Conservation (phyloP, 2,329 filamentous ascomycete genomes). For the Magnaporthiopsis poae region DNA sequence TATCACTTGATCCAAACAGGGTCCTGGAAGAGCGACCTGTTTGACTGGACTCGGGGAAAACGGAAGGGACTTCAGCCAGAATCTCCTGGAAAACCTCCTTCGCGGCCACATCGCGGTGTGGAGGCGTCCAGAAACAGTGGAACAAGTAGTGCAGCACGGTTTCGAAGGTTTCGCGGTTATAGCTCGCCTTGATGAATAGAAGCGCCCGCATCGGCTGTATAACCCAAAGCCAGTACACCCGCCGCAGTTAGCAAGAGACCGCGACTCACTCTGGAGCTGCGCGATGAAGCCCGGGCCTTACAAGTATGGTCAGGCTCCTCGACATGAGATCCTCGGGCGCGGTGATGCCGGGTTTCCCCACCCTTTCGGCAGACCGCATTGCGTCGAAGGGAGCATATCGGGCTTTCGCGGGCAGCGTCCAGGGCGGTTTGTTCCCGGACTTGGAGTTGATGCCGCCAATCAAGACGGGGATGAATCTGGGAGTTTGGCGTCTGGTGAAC, state of each 20-base stretch:
- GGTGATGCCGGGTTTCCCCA: conserved; percentile 27
- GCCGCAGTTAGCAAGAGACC: neutral
- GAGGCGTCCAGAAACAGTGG: conserved; percentile 51
- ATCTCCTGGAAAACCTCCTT: conserved; percentile 39
- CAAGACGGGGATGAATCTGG: conserved; percentile 61
- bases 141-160: conserved; percentile 46
- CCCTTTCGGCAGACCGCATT: conserved; percentile 27
- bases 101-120: conserved; percentile 49
- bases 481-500: neutral
- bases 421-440: conserved; percentile 64
- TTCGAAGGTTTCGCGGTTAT: conserved; percentile 39
- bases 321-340: conserved; percentile 35
- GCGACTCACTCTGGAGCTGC: neutral
- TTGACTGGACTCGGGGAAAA: conserved; percentile 4
- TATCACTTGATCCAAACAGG: conserved; percentile 42
- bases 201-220: conserved; percentile 51
- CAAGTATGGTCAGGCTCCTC: conserved; percentile 33
- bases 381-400: conserved; percentile 39
- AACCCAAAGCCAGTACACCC: neutral
- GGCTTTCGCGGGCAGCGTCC: conserved; percentile 59
- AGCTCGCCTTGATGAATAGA: conserved; percentile 53
- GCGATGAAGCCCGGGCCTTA: conserved; percentile 7
- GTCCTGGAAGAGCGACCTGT: conserved; percentile 7
- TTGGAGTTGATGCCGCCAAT: conserved; percentile 56
- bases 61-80: conserved; percentile 24